Conservation (phyloP, 2,329 filamentous ascomycete genomes). For the Colletotrichum truncatum region DNA sequence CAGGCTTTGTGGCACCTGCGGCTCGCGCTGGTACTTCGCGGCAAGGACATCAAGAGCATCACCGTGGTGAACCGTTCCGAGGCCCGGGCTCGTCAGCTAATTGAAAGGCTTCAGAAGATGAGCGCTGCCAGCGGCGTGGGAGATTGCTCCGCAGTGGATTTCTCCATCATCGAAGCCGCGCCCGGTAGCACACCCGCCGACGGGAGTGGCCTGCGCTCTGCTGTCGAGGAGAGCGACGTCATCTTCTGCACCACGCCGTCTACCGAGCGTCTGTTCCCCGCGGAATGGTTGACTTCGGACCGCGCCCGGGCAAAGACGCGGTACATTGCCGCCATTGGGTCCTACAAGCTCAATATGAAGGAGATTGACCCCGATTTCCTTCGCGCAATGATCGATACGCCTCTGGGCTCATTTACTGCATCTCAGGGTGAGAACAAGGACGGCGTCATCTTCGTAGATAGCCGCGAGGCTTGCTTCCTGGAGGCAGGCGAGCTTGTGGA, state of each 20-base stretch:
- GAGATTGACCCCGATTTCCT: constrained; percentile 41
- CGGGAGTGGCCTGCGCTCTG: constrained; percentile 8
- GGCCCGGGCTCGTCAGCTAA: background rate
- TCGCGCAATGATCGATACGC: constrained; percentile 32
- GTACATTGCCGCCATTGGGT: constrained; percentile 42
- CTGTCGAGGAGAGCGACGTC: constrained; percentile 36
- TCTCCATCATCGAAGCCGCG: constrained; percentile 20
- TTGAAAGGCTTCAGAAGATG: constrained; percentile 33
- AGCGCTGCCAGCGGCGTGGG: constrained; percentile 28
- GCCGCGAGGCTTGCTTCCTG: constrained; percentile 38
- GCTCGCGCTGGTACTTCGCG: constrained; percentile 65
- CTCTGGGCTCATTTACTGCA: constrained; percentile 6
- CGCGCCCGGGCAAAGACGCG: constrained; percentile 33
- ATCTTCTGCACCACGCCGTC: constrained; percentile 44
- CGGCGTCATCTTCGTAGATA: constrained; percentile 37
- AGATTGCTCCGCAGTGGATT: background rate
- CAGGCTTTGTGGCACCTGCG: constrained; percentile 72
- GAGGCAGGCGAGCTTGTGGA: constrained; percentile 43
- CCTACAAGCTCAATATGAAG: constrained; percentile 42
- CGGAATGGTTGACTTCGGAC: constrained; percentile 30
- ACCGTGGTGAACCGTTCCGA: constrained; percentile 45
- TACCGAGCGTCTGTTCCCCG: constrained; percentile 39
- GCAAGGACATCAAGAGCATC: constrained; percentile 36
- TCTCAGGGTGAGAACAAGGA: constrained; percentile 20
- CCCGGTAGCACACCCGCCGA: constrained; percentile 30